Conservation (phyloP, 805 yeast species). For the Ogataea ramenticola region DNA sequence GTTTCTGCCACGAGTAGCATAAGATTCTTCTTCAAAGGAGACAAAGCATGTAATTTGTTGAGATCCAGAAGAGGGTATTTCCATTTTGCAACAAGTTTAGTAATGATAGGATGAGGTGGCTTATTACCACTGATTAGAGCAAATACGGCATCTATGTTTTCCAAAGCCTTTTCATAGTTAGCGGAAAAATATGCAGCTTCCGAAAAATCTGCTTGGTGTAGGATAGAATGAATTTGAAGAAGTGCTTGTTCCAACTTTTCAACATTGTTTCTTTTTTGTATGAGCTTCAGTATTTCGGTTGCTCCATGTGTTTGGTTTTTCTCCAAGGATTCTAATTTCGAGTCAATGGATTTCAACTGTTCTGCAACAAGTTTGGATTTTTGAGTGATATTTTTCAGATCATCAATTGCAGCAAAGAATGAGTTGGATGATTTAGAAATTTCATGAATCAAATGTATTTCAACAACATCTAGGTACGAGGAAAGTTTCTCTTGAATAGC, state of each 20-base stretch:
- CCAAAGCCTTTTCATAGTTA: constrained; percentile 48
- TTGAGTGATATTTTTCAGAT: constrained; percentile 55
- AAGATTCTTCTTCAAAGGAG: constrained; percentile 43
- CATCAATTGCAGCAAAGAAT: constrained; percentile 79
- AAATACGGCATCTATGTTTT: constrained; percentile 51
- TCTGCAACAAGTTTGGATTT: constrained; percentile 46
- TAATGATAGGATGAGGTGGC: constrained; percentile 20
- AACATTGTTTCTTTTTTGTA: constrained; percentile 50
- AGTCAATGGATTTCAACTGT: constrained; percentile 38
- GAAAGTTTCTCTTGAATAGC: constrained; percentile 71
- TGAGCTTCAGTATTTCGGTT: constrained; percentile 38
- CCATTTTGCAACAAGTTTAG: constrained; percentile 31
- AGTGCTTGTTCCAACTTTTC: constrained; percentile 57
- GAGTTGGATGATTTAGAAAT: constrained; percentile 79
- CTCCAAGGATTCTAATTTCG: constrained; percentile 39
- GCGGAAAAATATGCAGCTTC: constrained; percentile 37
- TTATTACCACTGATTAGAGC: constrained; percentile 48
- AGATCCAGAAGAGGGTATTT: constrained; percentile 37
- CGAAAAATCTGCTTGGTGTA: constrained; percentile 41
- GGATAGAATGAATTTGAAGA: constrained; percentile 41
- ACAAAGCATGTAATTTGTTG: constrained; percentile 41
- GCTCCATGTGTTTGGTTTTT: constrained; percentile 43
- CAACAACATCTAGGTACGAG: constrained; percentile 79
- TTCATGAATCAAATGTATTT: constrained; percentile 70
- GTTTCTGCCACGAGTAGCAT: constrained; percentile 52